Conservation (phyloP, 2,329 filamentous ascomycete species). For the Alternaria brassicae region DNA sequence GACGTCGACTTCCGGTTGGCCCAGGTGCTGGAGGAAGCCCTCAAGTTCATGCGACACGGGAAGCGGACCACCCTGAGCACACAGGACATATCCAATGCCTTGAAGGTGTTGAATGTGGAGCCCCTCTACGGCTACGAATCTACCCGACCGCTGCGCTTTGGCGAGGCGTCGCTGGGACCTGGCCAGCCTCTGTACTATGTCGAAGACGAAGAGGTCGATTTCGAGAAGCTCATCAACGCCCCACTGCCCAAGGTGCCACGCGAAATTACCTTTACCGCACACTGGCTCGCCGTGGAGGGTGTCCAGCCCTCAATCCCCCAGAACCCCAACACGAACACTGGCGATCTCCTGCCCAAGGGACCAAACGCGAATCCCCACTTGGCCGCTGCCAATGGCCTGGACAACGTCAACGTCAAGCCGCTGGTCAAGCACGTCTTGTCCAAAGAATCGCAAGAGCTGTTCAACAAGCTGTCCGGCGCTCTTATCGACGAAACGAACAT, state of each 20-base stretch:
- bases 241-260: constrained; percentile 92
- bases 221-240: constrained; percentile 98
- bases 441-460: constrained; percentile 95
- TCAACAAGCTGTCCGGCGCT: constrained; percentile 90
- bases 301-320: constrained; percentile 96
- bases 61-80: constrained; percentile 87
- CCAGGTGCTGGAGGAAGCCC: constrained; percentile 89
- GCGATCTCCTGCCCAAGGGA: constrained; percentile 89
- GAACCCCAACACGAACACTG: constrained; percentile 88
- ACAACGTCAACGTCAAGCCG: constrained; percentile 84
- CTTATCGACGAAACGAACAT: constrained; percentile 88
- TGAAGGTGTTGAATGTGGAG: constrained; percentile 88
- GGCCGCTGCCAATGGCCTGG: constrained; percentile 81
- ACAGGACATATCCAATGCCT: constrained; percentile 85
- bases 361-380: constrained; percentile 85
- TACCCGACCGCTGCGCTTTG: constrained; percentile 85
- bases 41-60: constrained; percentile 94
- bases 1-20: constrained; percentile 96
- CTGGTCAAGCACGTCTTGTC: constrained; percentile 95
- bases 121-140: constrained; percentile 97
- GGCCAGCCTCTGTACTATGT: constrained; percentile 97
- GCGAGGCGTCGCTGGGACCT: constrained; percentile 90
- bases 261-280: constrained; percentile 91
- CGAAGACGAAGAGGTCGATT: constrained; percentile 97
- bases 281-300: constrained; percentile 97